Base-by-base conservation (phyloP, 2,329 filamentous ascomycete species). In the Amauroascus niger region DNA sequence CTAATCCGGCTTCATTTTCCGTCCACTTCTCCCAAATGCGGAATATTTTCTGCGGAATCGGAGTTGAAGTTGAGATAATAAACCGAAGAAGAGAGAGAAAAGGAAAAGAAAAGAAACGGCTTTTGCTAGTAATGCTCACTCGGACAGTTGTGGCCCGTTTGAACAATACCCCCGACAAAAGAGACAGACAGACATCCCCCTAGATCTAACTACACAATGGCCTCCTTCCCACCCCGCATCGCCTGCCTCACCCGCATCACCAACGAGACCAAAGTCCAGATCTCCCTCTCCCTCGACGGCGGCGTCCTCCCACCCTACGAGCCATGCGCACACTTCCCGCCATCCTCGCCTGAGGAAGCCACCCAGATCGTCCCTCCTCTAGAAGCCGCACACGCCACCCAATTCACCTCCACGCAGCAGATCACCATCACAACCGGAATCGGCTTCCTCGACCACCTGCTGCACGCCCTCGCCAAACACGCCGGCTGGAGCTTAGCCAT, bases 401-500 rank as follows among this genome's bases (percentile, higher is more conserved):
- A 98, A 72, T 76, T 82, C 59, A 91, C 87, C 62, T 83, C 85
- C 61, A 87, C 84, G 40, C 93, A 97, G 71, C 83, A 82, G 57
- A 96, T 97, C 67, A 82, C 82, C 66, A 79, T 97, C 61, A 84
- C 88, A 77, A 95, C 91, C 0, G 93, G 93, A 60, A 95, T 98
- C 70, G 93, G 93, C 56, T 98, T 98, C 73, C 78, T 98, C 54
- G 93, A 98, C 74, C 93, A 98, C 76, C 97, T 98, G 91, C 79
- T 97, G 49, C 93, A 98, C 72, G 93, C 93, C 5, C 79, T 97
- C 53, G 87, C 93, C 49, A 97, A 98, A 74, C 93, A 98, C 73
- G 83, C 87, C 5, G 91, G 93, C 58, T 97, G 91, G 93, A 93
- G 86, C 74, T 73, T 98, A 62, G 82, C 82, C 30, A 76, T 98